Evolutionary conservation across 1,139 yeast species (phyloP), one percentile per base, ranked within the genome.

Genomic region (Debaryomyces robertsiae): DNA sequence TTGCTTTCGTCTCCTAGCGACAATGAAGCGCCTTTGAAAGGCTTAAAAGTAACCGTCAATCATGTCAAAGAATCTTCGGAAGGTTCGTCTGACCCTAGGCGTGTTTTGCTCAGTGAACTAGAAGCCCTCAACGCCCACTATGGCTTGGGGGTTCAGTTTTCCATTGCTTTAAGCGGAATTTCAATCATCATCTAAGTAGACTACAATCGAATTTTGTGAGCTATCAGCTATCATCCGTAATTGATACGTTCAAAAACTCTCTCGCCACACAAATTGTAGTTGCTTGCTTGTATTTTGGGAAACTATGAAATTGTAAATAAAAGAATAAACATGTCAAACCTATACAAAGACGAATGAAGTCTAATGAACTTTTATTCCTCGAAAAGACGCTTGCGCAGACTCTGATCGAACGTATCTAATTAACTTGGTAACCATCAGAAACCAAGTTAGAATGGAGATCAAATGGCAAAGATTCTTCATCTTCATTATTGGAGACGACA

Each of bases 391-490:
- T 19, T 7, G 22, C 22, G 5, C 7, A 19, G 7, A 6, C 22
- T 19, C 22, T 25, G 10, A 6, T 25, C 14, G 6, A 25, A 25
- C 10, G 14, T 11, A 25, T 25, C 42, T 61, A 82, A 50, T 75
- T 81, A 52, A 89, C 79, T 44, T 73, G 75, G 62, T 81, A 88
- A 43, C 77, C 78, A 49, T 88, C 96, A 24, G 86, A 66, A 32
- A 73, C 64, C 46, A 87, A 69, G 49, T 74, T 75, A 44, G 82
- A 74, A 52, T 79, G 78, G 61, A 84, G 79, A 53, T 82, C 88
- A 63, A 82, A 90, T 43, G 93, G 90, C 49, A 88, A 74, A 14
- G 82, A 76, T 43, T 73, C 63, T 47, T 69, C 76, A 37, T 65
- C 70, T 9, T 61, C 70, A 38, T 57, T 57, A 43, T 60, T 67